phyloP scores from a whole-genome alignment of 768 basidiomycete genomes.

The Exidia glandulosa region DNA sequence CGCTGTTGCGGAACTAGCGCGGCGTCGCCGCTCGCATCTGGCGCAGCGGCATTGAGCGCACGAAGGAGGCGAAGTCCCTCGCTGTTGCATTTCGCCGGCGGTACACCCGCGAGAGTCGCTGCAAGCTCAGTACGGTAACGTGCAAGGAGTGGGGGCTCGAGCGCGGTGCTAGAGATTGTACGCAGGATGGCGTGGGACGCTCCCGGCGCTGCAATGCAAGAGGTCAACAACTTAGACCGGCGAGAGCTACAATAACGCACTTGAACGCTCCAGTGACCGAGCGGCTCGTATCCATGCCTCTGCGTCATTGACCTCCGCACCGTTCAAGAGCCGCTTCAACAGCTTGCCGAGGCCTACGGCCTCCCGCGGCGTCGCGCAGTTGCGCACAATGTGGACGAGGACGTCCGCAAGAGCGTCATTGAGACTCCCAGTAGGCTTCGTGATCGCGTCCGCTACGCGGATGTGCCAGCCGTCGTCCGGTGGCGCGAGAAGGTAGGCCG shows the following conservation, averaged over 20 bases:
- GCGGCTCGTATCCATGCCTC: slow-evolving; percentile 72
- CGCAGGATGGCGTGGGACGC: slow-evolving; percentile 55
- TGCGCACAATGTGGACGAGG: background rate
- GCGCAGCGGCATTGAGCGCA: slow-evolving; percentile 61
- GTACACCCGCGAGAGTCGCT: slow-evolving; percentile 61
- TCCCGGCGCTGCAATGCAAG: slow-evolving; percentile 44
- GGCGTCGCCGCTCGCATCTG: slow-evolving; percentile 65
- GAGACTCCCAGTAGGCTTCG: too few relatives aligned
- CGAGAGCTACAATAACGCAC: slow-evolving; percentile 33
- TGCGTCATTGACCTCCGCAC: slow-evolving; percentile 50
- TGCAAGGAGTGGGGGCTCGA: slow-evolving; percentile 63
- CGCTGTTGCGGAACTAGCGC: slow-evolving; percentile 78
- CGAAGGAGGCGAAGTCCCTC: slow-evolving; percentile 62
- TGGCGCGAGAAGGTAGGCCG: slow-evolving; percentile 51
- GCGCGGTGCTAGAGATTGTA: slow-evolving; percentile 47
- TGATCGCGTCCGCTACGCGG: slow-evolving; percentile 23
- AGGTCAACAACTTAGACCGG: too few relatives aligned
- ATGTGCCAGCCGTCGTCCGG: slow-evolving; percentile 42
- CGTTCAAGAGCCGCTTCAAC: slow-evolving; percentile 47
- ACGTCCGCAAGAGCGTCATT: background rate
- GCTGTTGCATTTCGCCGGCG: slow-evolving; percentile 46
- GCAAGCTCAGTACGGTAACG: slow-evolving; percentile 86
- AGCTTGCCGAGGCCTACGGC: slow-evolving; percentile 49
- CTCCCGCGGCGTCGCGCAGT: background rate
- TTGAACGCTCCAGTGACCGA: slow-evolving; percentile 46